A percentile compares a stretch with the other conserved stretches of the same genome.
phyloP scores from a whole-genome alignment of 2,329 filamentous ascomycete species.

The Xylariaceae sp. region DNA sequence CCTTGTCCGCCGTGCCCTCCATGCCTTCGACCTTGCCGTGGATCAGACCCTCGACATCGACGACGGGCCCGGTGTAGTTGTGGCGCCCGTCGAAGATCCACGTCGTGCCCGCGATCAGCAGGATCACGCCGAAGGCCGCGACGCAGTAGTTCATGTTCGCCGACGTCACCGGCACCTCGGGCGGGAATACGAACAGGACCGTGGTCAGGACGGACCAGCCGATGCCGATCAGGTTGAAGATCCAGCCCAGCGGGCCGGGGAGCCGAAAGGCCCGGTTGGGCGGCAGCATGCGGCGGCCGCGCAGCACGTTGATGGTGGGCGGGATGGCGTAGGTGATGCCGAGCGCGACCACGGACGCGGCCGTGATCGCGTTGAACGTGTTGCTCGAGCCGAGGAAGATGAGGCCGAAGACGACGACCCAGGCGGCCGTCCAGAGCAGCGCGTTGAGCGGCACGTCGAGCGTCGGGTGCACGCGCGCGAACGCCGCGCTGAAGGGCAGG shows the following conservation, averaged over 20 bases:
- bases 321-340: conserved; percentile 70
- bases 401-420: conserved; percentile 60
- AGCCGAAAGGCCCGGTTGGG: conserved; percentile 49
- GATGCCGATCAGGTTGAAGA: conserved; percentile 53
- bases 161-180: conserved; percentile 53
- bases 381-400: conserved; percentile 61
- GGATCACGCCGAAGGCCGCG: conserved; percentile 39
- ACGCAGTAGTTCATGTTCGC: conserved; percentile 60
- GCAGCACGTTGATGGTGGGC: conserved; percentile 59
- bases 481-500: conserved; percentile 52
- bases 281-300: conserved; percentile 58
- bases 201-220: conserved; percentile 63
- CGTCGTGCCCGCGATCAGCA: conserved; percentile 34
- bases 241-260: conserved; percentile 48
- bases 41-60: conserved; percentile 20
- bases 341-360: conserved; percentile 63
- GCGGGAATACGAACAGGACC: conserved; percentile 68
- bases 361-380: conserved; percentile 65
- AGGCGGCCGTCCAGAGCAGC: conserved; percentile 49
- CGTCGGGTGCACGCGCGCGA: conserved; percentile 52
- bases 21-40: conserved; percentile 16
- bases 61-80: conserved; percentile 33
- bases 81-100: conserved; percentile 44
- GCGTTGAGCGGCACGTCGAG: conserved; percentile 61
- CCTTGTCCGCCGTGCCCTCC: conserved; percentile 4